A percentile compares a stretch with the other conserved stretches of the same genome.
Evolutionary conservation across 768 basidiomycete species (phyloP).

Genomic region (Macrolepiota fuliginosa): DNA sequence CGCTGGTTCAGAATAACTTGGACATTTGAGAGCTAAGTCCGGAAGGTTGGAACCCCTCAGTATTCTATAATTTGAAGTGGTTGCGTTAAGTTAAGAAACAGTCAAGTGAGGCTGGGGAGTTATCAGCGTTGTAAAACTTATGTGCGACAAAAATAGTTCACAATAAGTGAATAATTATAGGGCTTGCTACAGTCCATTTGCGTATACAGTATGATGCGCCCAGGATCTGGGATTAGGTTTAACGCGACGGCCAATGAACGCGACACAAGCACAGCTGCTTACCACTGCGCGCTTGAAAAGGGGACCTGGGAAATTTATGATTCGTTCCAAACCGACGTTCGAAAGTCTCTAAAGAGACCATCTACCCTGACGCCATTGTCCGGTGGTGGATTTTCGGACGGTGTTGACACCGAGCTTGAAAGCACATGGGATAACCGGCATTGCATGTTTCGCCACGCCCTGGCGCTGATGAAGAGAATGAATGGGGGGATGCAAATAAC

Average conservation of each 20-base stretch:
- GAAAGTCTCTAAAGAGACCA: conserved; percentile 65
- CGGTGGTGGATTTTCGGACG: conserved; percentile 31
- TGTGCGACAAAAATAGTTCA: background rate
- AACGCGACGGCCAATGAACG: background rate
- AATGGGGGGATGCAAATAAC: background rate
- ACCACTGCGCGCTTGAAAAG: background rate
- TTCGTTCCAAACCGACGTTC: conserved; percentile 62
- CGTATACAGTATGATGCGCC: background rate
- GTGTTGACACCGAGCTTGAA: conserved; percentile 31
- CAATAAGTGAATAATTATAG: background rate
- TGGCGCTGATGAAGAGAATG: conserved; percentile 39
- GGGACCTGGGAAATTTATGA: conserved; percentile 20
- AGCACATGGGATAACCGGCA: conserved; percentile 65
- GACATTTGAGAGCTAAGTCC: background rate
- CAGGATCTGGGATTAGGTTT: background rate
- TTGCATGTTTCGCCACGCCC: conserved; percentile 62
- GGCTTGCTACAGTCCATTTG: background rate
- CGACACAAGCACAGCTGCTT: background rate
- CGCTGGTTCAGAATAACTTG: background rate
- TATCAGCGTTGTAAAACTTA: background rate
- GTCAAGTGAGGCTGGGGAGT: background rate
- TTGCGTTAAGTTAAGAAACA: background rate
- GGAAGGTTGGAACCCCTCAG: background rate
- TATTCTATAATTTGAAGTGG: background rate
- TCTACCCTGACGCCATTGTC: conserved; percentile 61